Evolutionary conservation across 2,329 filamentous ascomycete genomes (phyloP).

Genomic region (Fusarium compactum): DNA sequence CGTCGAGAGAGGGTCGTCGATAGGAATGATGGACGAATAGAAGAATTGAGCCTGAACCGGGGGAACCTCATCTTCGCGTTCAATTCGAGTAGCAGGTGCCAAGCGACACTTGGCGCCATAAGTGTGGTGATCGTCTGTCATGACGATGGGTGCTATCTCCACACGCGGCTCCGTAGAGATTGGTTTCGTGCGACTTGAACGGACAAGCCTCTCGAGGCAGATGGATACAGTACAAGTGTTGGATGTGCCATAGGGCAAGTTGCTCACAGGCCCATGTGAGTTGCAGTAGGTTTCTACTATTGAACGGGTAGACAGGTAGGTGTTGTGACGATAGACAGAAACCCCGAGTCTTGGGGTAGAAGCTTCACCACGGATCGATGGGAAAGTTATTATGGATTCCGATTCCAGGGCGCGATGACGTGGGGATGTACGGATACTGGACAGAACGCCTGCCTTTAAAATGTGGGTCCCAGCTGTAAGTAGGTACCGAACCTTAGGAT

Average conservation of each 20-base stretch:
- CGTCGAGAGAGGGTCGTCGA: conserved; percentile 88
- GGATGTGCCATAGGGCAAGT: conserved; percentile 39
- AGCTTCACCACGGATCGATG: conserved; percentile 10
- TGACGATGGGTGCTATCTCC: conserved; percentile 19
- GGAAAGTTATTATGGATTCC: conserved; percentile 17
- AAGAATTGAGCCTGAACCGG: conserved; percentile 81
- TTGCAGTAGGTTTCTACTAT: neutral
- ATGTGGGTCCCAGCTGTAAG: conserved; percentile 15
- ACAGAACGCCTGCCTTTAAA: conserved; percentile 33
- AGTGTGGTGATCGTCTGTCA: conserved; percentile 60
- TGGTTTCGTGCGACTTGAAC: neutral
- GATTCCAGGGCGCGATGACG: conserved; percentile 37
- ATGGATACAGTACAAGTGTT: conserved; percentile 25
- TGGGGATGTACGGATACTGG: conserved; percentile 27
- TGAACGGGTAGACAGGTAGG: neutral
- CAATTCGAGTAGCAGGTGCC: conserved; percentile 58
- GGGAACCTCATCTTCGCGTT: conserved; percentile 64
- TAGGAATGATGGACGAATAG: conserved; percentile 83
- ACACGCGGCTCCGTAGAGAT: conserved; percentile 15
- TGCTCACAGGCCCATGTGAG: conserved; percentile 12
- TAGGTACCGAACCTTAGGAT: conserved; percentile 4
- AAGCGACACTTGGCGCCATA: conserved; percentile 71
- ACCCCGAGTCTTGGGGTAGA: neutral
- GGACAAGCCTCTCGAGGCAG: conserved; percentile 31
- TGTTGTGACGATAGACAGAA: neutral